Conservation (phyloP, 345 rosid species). For the Hypericum perforatum region DNA sequence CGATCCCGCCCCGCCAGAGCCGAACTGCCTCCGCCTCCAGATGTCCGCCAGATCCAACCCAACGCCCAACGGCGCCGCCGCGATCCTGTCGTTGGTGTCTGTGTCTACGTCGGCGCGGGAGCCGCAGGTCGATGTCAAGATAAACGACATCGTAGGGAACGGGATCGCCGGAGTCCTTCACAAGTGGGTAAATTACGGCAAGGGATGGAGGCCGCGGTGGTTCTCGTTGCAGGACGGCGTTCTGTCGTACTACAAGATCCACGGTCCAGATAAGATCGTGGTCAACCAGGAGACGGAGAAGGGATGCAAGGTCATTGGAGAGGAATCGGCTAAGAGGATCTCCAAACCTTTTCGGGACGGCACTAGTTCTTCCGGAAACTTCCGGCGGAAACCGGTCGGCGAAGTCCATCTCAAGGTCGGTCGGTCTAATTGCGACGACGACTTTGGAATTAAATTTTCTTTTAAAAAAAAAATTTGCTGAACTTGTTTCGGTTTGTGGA, state of each 20-base stretch:
- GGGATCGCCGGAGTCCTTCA: slow-evolving; percentile 75
- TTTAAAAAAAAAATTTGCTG: not conserved
- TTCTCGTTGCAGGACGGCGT: slow-evolving; percentile 95
- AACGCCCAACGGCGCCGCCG: not conserved
- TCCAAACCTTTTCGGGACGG: slow-evolving; percentile 18
- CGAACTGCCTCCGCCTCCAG: slow-evolving; percentile 23
- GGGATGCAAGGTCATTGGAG: slow-evolving; percentile 76
- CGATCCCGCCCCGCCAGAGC: slow-evolving; percentile 23
- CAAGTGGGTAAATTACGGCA: slow-evolving; percentile 98
- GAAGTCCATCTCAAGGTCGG: slow-evolving; percentile 72
- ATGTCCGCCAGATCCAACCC: slow-evolving; percentile 27
- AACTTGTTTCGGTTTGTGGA: not conserved
- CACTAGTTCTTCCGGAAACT: slow-evolving; percentile 12
- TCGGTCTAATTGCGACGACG: not conserved
- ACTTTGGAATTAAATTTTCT: not conserved
- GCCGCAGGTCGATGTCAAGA: slow-evolving; percentile 35
- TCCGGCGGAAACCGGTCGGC: slow-evolving; percentile 52
- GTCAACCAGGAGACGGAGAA: slow-evolving; percentile 56
- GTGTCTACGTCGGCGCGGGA: slow-evolving; percentile 4
- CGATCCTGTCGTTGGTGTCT: no score
- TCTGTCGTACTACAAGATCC: slow-evolving; percentile 80
- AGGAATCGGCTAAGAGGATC: slow-evolving; percentile 56
- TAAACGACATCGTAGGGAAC: slow-evolving; percentile 77
- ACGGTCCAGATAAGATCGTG: slow-evolving; percentile 82
- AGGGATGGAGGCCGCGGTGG: slow-evolving; percentile 98